Evolutionary conservation across 202 grass and related monocot species (phyloP).

Genomic region (Carex arenaria): DNA sequence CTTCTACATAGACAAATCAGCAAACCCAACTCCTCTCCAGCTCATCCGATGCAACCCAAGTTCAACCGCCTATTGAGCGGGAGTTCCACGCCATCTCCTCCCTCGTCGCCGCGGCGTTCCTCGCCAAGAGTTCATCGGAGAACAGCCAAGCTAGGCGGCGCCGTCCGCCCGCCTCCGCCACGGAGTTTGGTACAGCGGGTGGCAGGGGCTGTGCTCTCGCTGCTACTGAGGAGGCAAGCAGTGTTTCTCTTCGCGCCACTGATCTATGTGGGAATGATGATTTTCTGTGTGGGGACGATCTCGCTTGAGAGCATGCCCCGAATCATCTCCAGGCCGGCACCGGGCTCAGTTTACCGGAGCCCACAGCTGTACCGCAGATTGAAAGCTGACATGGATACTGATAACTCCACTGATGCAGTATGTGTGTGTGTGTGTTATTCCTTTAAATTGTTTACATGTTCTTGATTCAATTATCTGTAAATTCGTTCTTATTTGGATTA

Average conservation of each 20-base stretch:
- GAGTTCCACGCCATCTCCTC: conserved; percentile 46
- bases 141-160: conserved; percentile 26
- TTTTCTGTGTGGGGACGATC: conserved; percentile 89
- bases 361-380: conserved; percentile 77
- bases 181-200: conserved; percentile 33
- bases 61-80: conserved; percentile 25
- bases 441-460: conserved; percentile 31
- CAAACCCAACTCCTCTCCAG: neutral
- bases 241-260: conserved; percentile 96
- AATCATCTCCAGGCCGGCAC: conserved; percentile 69
- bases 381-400: conserved; percentile 71
- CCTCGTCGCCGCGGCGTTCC: conserved; percentile 52
- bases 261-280: conserved; percentile 82
- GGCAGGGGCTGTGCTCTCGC: conserved; percentile 38
- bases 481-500: conserved; percentile 10
- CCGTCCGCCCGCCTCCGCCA: conserved; percentile 1
- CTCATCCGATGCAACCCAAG: conserved; percentile 20
- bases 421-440: conserved; percentile 10
- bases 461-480: neutral
- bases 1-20: neutral
- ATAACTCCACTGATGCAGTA: conserved; percentile 84
- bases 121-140: conserved; percentile 42
- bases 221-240: conserved; percentile 79
- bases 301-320: conserved; percentile 82
- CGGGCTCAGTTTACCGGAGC: conserved; percentile 79